phyloP scores from a whole-genome alignment of 179 eudicot genomes.

The Silene coronaria region DNA sequence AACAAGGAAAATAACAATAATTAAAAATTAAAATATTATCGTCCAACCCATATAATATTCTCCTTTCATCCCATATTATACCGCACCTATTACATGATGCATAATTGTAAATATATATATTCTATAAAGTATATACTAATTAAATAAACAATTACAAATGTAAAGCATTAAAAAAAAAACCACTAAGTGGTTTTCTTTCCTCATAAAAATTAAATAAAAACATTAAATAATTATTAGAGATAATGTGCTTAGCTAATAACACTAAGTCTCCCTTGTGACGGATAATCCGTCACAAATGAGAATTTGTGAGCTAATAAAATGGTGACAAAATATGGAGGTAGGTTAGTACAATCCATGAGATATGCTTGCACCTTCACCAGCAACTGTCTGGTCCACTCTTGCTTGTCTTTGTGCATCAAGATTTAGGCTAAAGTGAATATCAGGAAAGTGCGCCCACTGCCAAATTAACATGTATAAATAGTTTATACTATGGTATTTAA shows the following conservation, averaged over 20 bases:
- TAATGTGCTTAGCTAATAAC: conserved; percentile 25
- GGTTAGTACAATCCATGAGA: conserved; percentile 37
- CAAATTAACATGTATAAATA: neutral
- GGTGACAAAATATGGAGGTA: neutral
- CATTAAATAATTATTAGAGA: neutral
- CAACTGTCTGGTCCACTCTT: conserved; percentile 40
- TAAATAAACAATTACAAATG: neutral
- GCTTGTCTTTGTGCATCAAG: conserved; percentile 45
- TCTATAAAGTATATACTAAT: neutral
- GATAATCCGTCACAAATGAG: too few species aligned
- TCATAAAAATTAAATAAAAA: neutral
- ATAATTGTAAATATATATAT: conserved; percentile 1
- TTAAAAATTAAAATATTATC: too few species aligned
- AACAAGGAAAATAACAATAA: too few species aligned
- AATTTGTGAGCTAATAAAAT: too few species aligned
- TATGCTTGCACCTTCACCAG: conserved; percentile 32
- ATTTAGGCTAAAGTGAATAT: conserved; percentile 55
- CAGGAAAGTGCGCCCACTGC: conserved; percentile 90
- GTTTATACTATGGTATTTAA: too few species aligned
- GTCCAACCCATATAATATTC: neutral
- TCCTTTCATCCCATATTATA: neutral
- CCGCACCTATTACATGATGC: neutral
- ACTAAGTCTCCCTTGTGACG: too few species aligned
- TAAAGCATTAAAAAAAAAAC: neutral
- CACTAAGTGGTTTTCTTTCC: neutral